Evolutionary conservation across 202 grass and related monocot genomes (phyloP).

Genomic region (Setaria italica): DNA sequence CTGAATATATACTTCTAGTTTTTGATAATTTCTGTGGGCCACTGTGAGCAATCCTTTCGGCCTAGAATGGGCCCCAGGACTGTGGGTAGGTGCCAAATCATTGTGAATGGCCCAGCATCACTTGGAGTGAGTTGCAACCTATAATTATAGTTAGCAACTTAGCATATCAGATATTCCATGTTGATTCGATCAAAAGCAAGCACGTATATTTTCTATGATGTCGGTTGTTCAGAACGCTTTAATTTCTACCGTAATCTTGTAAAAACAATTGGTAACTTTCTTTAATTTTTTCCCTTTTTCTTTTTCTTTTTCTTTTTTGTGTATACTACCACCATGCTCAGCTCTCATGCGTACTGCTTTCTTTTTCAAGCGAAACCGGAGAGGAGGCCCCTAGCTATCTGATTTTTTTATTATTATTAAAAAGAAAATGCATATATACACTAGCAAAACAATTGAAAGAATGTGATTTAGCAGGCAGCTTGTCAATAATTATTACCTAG

Average conservation of each 20-base stretch:
- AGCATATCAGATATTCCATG: neutral
- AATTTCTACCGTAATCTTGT: neutral
- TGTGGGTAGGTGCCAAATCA: conserved; percentile 5
- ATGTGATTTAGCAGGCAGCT: neutral
- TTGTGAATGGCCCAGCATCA: conserved; percentile 16
- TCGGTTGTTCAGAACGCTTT: neutral
- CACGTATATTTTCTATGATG: neutral
- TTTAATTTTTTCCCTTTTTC: too few species aligned
- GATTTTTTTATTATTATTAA: neutral
- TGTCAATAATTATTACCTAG: neutral
- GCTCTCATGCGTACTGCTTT: neutral
- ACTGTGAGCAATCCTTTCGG: neutral
- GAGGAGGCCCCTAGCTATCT: neutral
- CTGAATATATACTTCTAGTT: too few species aligned
- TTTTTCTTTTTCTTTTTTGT: neutral
- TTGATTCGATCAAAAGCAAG: neutral
- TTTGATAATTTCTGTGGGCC: neutral
- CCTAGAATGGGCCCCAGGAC: neutral
- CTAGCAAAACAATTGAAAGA: neutral
- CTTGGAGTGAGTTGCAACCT: conserved; percentile 1
- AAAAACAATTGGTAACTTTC: neutral
- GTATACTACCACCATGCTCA: neutral
- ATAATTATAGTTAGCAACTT: neutral
- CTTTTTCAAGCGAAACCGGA: neutral
- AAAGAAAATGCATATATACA: neutral